A percentile compares a stretch with the other conserved stretches of the same genome.
Evolutionary conservation across 1,284 basidiomycete species (phyloP).

Genomic region (Sphagnurus paluster): DNA sequence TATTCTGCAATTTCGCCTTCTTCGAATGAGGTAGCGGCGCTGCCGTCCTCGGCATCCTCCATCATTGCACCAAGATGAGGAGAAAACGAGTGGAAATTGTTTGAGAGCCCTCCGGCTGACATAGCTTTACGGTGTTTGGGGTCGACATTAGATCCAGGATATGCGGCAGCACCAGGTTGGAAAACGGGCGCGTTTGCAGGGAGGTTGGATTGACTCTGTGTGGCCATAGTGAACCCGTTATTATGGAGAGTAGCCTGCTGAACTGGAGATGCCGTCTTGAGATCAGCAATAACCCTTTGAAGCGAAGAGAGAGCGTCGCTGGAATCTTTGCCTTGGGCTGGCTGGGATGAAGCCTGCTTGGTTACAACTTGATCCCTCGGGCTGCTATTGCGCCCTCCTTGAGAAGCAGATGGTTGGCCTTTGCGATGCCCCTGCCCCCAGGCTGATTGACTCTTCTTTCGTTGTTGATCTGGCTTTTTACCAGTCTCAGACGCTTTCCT

Average conservation of each 20-base stretch:
- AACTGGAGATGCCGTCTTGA: slow-evolving; percentile 71
- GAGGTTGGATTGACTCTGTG: slow-evolving; percentile 50
- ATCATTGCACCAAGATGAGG: slow-evolving; percentile 80
- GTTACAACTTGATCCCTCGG: slow-evolving; percentile 44
- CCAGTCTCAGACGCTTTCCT: slow-evolving; percentile 56
- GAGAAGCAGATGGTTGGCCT: slow-evolving; percentile 52
- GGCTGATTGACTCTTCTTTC: slow-evolving; percentile 52
- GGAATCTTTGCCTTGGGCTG: slow-evolving; percentile 45
- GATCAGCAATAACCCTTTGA: slow-evolving; percentile 80
- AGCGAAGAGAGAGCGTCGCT: slow-evolving; percentile 78
- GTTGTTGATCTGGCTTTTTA: slow-evolving; percentile 58
- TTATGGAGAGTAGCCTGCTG: slow-evolving; percentile 40
- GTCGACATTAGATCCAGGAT: slow-evolving; percentile 50
- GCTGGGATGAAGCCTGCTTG: slow-evolving; percentile 50
- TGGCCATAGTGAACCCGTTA: slow-evolving; percentile 43
- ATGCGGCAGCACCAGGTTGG: slow-evolving; percentile 63
- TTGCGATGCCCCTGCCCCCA: slow-evolving; percentile 56
- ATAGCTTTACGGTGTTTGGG: slow-evolving; percentile 77
- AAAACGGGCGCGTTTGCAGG: slow-evolving; percentile 68
- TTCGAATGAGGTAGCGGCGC: slow-evolving; percentile 50
- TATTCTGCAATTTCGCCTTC: slow-evolving; percentile 76
- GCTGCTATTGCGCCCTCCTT: slow-evolving; percentile 45
- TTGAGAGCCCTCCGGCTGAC: slow-evolving; percentile 57
- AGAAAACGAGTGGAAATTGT: slow-evolving; percentile 67
- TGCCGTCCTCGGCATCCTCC: slow-evolving; percentile 71